Conservation (phyloP, 495 filamentous ascomycete genomes). For the Xylaria telfairii region DNA sequence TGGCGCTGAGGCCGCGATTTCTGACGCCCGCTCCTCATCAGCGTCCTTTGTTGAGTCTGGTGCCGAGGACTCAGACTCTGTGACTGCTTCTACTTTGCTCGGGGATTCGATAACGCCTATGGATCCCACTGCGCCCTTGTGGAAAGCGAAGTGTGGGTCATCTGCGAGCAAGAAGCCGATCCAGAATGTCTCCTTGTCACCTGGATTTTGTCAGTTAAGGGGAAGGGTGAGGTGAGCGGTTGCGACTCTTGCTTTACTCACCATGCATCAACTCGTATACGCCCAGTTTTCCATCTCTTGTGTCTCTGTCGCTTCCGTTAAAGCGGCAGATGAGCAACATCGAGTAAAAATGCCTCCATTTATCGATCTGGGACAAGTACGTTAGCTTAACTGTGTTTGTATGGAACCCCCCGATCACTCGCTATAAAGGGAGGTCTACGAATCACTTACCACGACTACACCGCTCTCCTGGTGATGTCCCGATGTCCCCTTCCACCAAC, state of each 20-base stretch:
- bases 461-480: constrained; percentile 41
- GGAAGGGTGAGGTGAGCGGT: background rate
- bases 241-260: background rate
- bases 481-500: constrained; percentile 37
- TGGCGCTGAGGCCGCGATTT: background rate
- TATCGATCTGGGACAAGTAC: constrained; percentile 24
- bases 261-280: constrained; percentile 41
- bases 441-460: constrained; percentile 35
- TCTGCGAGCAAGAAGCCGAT: constrained; percentile 40
- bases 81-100: background rate
- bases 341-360: constrained; percentile 34
- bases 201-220: constrained; percentile 11
- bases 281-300: constrained; percentile 37
- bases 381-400: background rate
- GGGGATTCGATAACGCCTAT: constrained; percentile 30
- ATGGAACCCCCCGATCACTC: background rate
- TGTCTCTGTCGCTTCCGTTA: constrained; percentile 31
- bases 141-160: constrained; percentile 35
- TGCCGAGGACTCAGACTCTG: background rate
- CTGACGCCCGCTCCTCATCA: background rate
- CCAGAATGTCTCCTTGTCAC: constrained; percentile 46
- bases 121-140: constrained; percentile 37
- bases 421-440: background rate
- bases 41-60: background rate
- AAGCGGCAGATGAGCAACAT: constrained; percentile 36